These are phyloP conservation scores for Alternaria angustiovoidea DNA, from an alignment of 2,329 filamentous ascomycete genomes.

Conservation along the genomic window DNA sequence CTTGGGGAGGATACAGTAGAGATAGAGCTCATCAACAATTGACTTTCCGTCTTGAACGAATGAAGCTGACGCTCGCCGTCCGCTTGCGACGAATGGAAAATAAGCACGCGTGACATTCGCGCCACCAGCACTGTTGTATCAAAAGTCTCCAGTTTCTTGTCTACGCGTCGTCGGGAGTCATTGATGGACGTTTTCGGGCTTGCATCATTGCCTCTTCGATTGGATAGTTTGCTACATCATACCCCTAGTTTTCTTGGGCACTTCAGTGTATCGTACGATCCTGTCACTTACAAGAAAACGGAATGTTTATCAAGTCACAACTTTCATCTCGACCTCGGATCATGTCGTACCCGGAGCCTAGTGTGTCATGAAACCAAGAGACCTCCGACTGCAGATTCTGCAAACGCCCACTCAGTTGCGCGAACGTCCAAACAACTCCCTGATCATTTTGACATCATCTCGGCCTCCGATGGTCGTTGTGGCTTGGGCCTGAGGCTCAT, in stretches of 20 bases:
- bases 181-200: background rate
- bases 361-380: slow-evolving; percentile 10
- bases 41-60: background rate
- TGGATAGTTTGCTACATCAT: background rate
- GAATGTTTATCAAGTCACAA: background rate
- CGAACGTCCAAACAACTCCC: background rate
- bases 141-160: background rate
- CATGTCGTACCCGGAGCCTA: slow-evolving; percentile 5
- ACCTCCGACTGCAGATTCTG: slow-evolving; percentile 3
- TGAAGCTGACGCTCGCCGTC: background rate
- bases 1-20: background rate
- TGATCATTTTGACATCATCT: slow-evolving; percentile 8
- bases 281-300: background rate
- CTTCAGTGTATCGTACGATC: slow-evolving; percentile 1
- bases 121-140: background rate
- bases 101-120: background rate
- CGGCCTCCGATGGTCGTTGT: slow-evolving; percentile 4
- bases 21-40: background rate
- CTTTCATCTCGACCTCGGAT: slow-evolving; percentile 7
- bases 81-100: background rate
- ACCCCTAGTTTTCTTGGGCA: background rate
- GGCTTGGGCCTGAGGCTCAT: slow-evolving; percentile 16
- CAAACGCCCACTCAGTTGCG: slow-evolving; percentile 6
- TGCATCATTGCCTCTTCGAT: background rate
- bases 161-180: background rate